Percentiles rank a stretch among this genome's conserved stretches.
Evolutionary conservation across 164 flowering plant species (phyloP).

Genomic region (Nelumbo lutea): DNA sequence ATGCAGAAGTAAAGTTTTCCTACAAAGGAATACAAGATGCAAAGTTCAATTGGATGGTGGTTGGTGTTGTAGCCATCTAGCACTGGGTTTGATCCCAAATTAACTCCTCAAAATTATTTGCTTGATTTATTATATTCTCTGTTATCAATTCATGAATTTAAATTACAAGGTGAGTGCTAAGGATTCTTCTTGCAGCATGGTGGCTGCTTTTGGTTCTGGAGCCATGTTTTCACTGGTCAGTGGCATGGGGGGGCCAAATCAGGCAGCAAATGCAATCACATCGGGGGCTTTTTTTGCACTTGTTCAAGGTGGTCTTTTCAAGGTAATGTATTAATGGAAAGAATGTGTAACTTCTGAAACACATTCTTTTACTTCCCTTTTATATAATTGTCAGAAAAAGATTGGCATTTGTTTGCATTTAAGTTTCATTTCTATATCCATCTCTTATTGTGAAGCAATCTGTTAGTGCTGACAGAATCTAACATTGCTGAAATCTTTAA

Average conservation of each 20-base stretch:
- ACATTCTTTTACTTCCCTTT: not conserved
- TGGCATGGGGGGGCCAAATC: conserved; percentile 89
- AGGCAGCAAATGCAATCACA: conserved; percentile 53
- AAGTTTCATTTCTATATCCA: not conserved
- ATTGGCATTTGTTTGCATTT: too few relatives aligned
- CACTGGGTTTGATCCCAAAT: not conserved
- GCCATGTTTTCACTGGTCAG: conserved; percentile 86
- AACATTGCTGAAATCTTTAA: not conserved
- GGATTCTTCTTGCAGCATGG: conserved; percentile 62
- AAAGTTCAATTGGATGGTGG: not conserved
- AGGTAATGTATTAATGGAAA: conserved; percentile 41
- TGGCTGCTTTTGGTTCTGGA: conserved; percentile 98
- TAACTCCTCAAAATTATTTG: not conserved
- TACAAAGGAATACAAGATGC: too few relatives aligned
- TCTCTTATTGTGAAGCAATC: not conserved
- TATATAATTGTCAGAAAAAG: not conserved
- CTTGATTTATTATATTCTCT: not conserved
- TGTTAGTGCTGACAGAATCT: not conserved
- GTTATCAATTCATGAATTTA: not conserved
- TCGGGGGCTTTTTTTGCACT: conserved; percentile 90
- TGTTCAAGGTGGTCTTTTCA: conserved; percentile 81
- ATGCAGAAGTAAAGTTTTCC: too few relatives aligned
- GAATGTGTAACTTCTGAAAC: not conserved
- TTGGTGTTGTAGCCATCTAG: not conserved
- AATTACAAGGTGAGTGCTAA: not conserved